Conservation (phyloP, 441 rosid genomes). For the Sinapis alba region DNA sequence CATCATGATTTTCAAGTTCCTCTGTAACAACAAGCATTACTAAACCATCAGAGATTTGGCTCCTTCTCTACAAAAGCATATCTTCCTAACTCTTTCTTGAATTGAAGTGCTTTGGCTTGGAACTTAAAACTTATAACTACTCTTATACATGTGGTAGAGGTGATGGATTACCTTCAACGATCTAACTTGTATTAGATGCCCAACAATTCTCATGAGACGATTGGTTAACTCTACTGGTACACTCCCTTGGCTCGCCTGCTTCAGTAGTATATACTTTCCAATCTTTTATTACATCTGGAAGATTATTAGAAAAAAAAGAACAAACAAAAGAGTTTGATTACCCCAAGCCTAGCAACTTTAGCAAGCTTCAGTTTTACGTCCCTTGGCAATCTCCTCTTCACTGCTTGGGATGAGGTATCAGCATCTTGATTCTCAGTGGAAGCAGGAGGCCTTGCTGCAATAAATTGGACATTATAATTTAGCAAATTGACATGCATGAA, state of each 20-base stretch:
- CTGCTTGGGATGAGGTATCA: slow-evolving; percentile 69
- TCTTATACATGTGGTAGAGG: not conserved
- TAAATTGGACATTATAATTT: slow-evolving; percentile 28
- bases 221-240: slow-evolving; percentile 76
- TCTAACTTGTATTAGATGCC: slow-evolving; percentile 91
- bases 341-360: slow-evolving; percentile 95
- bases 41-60: slow-evolving; percentile 10
- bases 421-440: slow-evolving; percentile 75
- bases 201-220: slow-evolving; percentile 91
- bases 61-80: not conserved
- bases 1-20: slow-evolving; percentile 88
- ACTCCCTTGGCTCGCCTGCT: slow-evolving; percentile 85
- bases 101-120: not conserved
- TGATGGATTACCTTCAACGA: slow-evolving; percentile 80
- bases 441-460: slow-evolving; percentile 84
- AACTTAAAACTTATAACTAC: slow-evolving; percentile 5
- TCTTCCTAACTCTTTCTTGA: slow-evolving; percentile 8
- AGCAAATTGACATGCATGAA: not conserved
- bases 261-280: slow-evolving; percentile 19
- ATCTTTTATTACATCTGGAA: slow-evolving; percentile 18
- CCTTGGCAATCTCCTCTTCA: slow-evolving; percentile 91
- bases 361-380: slow-evolving; percentile 89
- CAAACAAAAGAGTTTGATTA: slow-evolving; percentile 35
- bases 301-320: not conserved
- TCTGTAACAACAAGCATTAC: slow-evolving; percentile 48